These are phyloP conservation scores for Stagonosporopsis rhizophila DNA, from an alignment of 2,329 filamentous ascomycete genomes.

Conservation along the genomic window DNA sequence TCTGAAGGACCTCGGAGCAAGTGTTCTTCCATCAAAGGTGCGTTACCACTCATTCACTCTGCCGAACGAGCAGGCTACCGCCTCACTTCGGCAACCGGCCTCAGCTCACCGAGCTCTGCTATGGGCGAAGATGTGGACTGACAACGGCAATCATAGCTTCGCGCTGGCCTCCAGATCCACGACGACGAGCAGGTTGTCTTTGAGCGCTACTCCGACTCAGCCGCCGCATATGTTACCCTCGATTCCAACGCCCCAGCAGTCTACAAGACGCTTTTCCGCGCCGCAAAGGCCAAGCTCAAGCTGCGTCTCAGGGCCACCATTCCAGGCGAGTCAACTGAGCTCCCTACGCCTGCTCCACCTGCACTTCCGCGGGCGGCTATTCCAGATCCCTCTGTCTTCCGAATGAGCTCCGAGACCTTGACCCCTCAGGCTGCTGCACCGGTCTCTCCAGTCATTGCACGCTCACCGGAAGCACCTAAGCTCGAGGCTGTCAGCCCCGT, in stretches of 20 bases:
- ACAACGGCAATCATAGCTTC: slow-evolving; percentile 56
- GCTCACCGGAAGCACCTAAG: slow-evolving; percentile 32
- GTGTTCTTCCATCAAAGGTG: slow-evolving; percentile 83
- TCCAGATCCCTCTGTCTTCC: slow-evolving; percentile 31
- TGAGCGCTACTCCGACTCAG: slow-evolving; percentile 95
- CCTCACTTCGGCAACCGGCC: slow-evolving; percentile 22
- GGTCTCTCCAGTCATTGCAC: slow-evolving; percentile 39
- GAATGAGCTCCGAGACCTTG: slow-evolving; percentile 39
- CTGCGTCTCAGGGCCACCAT: slow-evolving; percentile 81
- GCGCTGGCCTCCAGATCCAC: slow-evolving; percentile 70
- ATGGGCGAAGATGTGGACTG: slow-evolving; percentile 20
- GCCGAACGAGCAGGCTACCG: slow-evolving; percentile 26
- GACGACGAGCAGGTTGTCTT: slow-evolving; percentile 70
- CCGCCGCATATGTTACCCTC: slow-evolving; percentile 78
- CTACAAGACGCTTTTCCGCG: slow-evolving; percentile 96
- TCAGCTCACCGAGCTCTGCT: slow-evolving; percentile 3
- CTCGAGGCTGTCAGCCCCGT: slow-evolving; percentile 31
- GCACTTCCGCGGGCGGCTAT: slow-evolving; percentile 14
- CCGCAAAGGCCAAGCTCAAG: slow-evolving; percentile 98
- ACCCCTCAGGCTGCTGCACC: slow-evolving; percentile 30
- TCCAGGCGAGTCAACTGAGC: slow-evolving; percentile 58
- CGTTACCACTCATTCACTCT: slow-evolving; percentile 41
- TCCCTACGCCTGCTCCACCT: slow-evolving; percentile 25
- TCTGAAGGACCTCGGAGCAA: slow-evolving; percentile 79
- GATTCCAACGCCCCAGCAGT: slow-evolving; percentile 79